Conservation (phyloP, 2,329 filamentous ascomycete species). For the Exutisphaerella laricina region DNA sequence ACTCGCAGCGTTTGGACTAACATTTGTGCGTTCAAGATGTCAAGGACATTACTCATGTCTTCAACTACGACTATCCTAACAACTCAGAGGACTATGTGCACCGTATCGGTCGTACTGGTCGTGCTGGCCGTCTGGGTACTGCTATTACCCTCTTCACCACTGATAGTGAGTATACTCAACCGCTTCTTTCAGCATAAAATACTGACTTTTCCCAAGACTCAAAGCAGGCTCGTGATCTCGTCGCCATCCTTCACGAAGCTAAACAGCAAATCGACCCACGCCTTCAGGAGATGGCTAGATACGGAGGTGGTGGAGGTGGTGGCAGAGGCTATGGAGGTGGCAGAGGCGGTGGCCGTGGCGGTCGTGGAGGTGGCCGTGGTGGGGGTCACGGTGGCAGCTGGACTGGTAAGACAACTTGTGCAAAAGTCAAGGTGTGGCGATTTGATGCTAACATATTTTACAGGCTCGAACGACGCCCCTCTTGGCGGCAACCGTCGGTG, state of each 20-base stretch:
- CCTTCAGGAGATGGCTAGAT: slow-evolving; percentile 92
- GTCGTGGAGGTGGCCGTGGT: slow-evolving; percentile 27
- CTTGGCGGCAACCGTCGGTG: slow-evolving; percentile 53
- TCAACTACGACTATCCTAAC: slow-evolving; percentile 99
- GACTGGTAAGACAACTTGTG: too few relatives aligned
- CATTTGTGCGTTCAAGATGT: slow-evolving; percentile 76
- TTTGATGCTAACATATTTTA: too few relatives aligned
- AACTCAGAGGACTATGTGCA: slow-evolving; percentile 69
- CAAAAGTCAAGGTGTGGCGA: too few relatives aligned
- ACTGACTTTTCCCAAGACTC: slow-evolving; percentile 41
- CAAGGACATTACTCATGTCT: slow-evolving; percentile 99
- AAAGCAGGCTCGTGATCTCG: slow-evolving; percentile 82
- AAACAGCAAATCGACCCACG: slow-evolving; percentile 98
- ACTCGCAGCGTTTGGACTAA: slow-evolving; percentile 27
- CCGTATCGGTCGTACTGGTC: slow-evolving; percentile 63
- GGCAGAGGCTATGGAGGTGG: slow-evolving; percentile 62
- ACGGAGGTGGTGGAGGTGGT: slow-evolving; percentile 75
- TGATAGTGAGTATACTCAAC: slow-evolving; percentile 72
- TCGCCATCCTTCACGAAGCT: slow-evolving; percentile 85
- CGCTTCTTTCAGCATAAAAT: slow-evolving; percentile 12
- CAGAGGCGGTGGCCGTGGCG: slow-evolving; percentile 51
- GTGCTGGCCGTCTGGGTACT: slow-evolving; percentile 81
- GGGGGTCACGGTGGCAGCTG: slow-evolving; percentile 36
- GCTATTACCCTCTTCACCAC: slow-evolving; percentile 98
- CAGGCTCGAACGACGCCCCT: slow-evolving; percentile 54